Evolutionary conservation across 2,329 filamentous ascomycete genomes (phyloP).

Genomic region (Gaeumannomyces sp.): DNA sequence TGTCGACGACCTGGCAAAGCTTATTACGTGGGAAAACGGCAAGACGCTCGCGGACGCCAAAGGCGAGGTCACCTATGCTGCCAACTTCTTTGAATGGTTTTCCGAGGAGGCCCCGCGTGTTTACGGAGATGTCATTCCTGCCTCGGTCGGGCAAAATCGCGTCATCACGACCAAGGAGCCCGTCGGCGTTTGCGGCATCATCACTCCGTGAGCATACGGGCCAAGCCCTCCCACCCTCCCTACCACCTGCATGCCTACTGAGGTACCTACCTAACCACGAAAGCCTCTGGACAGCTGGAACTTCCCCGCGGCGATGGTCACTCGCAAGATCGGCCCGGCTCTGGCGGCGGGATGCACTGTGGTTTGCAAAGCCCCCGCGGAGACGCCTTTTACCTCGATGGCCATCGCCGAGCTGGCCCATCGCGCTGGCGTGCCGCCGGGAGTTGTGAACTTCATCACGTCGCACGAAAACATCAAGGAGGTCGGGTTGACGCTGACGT

Average conservation of each 20-base stretch:
- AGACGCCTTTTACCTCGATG: slow-evolving; percentile 87
- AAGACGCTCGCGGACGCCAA: slow-evolving; percentile 73
- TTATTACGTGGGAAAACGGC: slow-evolving; percentile 88
- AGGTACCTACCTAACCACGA: background rate
- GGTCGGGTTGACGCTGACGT: slow-evolving; percentile 72
- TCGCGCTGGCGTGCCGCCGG: slow-evolving; percentile 81
- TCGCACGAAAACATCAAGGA: slow-evolving; percentile 71
- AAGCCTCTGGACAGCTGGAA: slow-evolving; percentile 53
- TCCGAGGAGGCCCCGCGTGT: slow-evolving; percentile 68
- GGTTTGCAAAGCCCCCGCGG: slow-evolving; percentile 82
- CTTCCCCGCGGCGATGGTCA: slow-evolving; percentile 74
- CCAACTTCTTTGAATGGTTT: slow-evolving; percentile 77
- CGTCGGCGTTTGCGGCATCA: slow-evolving; percentile 74
- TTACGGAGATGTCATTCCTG: slow-evolving; percentile 70
- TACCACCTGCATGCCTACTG: background rate
- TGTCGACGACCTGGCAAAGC: slow-evolving; percentile 69
- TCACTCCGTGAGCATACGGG: slow-evolving; percentile 59
- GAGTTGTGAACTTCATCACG: slow-evolving; percentile 86
- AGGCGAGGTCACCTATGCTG: slow-evolving; percentile 66
- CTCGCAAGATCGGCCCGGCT: slow-evolving; percentile 63
- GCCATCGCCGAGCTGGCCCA: slow-evolving; percentile 81
- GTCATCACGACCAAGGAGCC: slow-evolving; percentile 77
- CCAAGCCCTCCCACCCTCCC: background rate
- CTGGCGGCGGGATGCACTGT: slow-evolving; percentile 94
- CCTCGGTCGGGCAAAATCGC: slow-evolving; percentile 64